Conservation (phyloP, 768 basidiomycete species). For the Kwoniella mangroviensis region DNA sequence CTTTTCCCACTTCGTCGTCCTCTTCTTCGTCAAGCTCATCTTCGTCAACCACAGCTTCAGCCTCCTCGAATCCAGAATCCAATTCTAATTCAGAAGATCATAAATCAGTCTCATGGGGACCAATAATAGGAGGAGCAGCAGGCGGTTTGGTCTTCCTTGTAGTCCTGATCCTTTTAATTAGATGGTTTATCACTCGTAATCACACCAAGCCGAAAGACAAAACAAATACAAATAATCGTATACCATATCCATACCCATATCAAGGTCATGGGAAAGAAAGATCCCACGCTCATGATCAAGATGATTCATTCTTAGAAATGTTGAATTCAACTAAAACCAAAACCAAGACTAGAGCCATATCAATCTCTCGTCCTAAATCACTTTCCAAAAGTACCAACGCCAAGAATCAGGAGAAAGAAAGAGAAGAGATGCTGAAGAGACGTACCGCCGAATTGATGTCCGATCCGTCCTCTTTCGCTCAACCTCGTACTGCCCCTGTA, state of each 20-base stretch:
- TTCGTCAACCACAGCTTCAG: slow-evolving; percentile 7
- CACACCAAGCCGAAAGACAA: background rate
- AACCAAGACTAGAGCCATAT: background rate
- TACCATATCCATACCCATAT: slow-evolving; percentile 17
- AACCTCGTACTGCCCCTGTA: slow-evolving; percentile 34
- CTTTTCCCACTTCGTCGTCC: slow-evolving; percentile 25
- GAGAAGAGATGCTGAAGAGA: slow-evolving; percentile 16
- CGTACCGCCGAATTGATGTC: slow-evolving; percentile 25
- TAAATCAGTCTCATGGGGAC: slow-evolving; percentile 17
- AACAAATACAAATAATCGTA: slow-evolving; percentile 10
- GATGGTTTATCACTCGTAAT: slow-evolving; percentile 8
- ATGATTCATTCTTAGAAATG: slow-evolving; percentile 21
- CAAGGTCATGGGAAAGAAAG: background rate
- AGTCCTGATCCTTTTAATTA: slow-evolving; percentile 21
- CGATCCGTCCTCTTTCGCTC: slow-evolving; percentile 29
- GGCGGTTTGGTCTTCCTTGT: slow-evolving; percentile 32
- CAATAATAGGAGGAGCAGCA: slow-evolving; percentile 38
- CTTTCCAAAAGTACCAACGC: background rate
- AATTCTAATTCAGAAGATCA: slow-evolving; percentile 1
- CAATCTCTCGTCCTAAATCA: background rate
- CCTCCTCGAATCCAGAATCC: slow-evolving; percentile 1
- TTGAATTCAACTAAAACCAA: background rate
- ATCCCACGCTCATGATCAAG: background rate
- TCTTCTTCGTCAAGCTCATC: slow-evolving; percentile 15
- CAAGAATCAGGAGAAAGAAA: background rate